phyloP scores from a whole-genome alignment of 306 rosid genomes.

The Rosa rugosa region DNA sequence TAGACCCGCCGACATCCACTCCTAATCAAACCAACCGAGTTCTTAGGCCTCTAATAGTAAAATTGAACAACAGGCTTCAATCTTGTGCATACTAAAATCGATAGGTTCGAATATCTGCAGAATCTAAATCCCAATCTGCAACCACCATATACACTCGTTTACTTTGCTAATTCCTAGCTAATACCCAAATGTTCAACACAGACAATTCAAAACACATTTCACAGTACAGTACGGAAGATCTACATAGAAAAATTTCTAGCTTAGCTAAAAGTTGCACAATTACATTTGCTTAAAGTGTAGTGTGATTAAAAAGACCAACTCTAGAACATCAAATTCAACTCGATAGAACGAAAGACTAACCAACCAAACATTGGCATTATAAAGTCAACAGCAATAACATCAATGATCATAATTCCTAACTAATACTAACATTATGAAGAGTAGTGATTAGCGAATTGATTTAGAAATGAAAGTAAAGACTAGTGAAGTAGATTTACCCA shows the following conservation, averaged over 20 bases:
- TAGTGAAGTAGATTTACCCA: constrained; percentile 51
- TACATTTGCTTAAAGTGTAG: not conserved
- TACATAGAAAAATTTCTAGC: not conserved
- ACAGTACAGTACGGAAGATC: not conserved
- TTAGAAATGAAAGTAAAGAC: not conserved
- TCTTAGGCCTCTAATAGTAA: not conserved
- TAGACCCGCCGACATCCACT: not conserved
- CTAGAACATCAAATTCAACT: constrained; percentile 5
- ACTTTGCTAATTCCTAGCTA: not conserved
- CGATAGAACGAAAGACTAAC: not conserved
- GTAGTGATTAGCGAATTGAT: not conserved
- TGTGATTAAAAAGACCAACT: not conserved
- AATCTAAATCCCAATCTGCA: not conserved
- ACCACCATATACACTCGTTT: not conserved
- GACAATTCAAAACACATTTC: not conserved
- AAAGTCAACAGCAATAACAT: not conserved
- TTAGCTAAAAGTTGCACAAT: not conserved
- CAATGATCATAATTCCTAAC: not conserved
- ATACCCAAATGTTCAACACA: not conserved
- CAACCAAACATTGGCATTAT: not conserved
- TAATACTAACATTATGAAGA: not conserved
- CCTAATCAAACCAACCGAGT: not conserved
- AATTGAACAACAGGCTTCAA: constrained; percentile 7
- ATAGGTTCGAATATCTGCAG: not conserved
- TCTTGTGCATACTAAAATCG: not conserved